Evolutionary conservation across 768 basidiomycete species (phyloP).

Genomic region (Suillus discolor): DNA sequence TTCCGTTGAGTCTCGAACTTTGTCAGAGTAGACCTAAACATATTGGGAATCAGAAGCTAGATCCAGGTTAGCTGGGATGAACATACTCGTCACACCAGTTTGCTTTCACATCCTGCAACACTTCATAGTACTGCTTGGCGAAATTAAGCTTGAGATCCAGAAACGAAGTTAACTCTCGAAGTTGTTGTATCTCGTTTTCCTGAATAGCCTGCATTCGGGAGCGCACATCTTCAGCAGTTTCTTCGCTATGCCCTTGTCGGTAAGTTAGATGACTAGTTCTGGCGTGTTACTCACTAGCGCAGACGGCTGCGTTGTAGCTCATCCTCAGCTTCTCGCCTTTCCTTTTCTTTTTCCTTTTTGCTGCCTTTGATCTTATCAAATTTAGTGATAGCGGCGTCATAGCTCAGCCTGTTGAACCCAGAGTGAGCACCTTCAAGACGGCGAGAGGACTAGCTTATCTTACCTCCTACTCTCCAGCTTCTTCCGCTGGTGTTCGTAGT

Average conservation of each 20-base stretch:
- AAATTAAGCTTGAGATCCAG: conserved; percentile 77
- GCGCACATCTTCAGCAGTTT: conserved; percentile 84
- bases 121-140: conserved; percentile 71
- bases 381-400: conserved; percentile 75
- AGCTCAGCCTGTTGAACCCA: conserved; percentile 55
- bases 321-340: conserved; percentile 75
- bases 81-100: conserved; percentile 71
- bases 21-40: conserved; percentile 30
- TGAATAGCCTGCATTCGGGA: conserved; percentile 78
- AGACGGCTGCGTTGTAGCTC: conserved; percentile 72
- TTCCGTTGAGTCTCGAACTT: conserved; percentile 28
- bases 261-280: not conserved
- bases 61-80: conserved; percentile 1
- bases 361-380: conserved; percentile 62
- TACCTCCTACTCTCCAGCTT: conserved; percentile 86
- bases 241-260: conserved; percentile 57
- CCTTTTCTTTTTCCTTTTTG: conserved; percentile 85
- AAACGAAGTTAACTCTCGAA: conserved; percentile 69
- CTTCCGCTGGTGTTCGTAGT: conserved; percentile 79
- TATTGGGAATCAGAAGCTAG: conserved; percentile 12
- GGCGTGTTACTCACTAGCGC: conserved; percentile 62
- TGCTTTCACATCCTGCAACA: conserved; percentile 66
- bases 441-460: conserved; percentile 16
- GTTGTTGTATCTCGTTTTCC: conserved; percentile 73
- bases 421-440: not conserved